These are phyloP conservation scores for Lentinula aciculospora DNA, from an alignment of 768 basidiomycete species.

Conservation along the genomic window DNA sequence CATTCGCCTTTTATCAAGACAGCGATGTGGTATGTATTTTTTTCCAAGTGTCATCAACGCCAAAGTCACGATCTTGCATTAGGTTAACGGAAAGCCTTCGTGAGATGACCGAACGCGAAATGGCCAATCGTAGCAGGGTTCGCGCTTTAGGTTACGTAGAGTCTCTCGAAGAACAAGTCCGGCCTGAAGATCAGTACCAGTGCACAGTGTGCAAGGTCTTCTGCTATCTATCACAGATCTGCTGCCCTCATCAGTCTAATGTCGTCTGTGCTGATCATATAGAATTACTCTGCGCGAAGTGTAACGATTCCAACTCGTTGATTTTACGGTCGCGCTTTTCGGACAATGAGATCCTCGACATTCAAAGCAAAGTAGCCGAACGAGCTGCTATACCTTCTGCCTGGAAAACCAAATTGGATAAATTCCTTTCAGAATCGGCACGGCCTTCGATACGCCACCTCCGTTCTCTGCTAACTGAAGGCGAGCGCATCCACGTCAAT, in stretches of 20 bases:
- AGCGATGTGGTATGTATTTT: slow-evolving; percentile 72
- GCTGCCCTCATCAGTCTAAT: slow-evolving; percentile 70
- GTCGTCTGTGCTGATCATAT: slow-evolving; percentile 87
- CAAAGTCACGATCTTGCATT: not conserved
- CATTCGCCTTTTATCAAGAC: slow-evolving; percentile 91
- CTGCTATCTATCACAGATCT: slow-evolving; percentile 92
- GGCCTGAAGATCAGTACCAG: slow-evolving; percentile 92
- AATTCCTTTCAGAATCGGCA: slow-evolving; percentile 59
- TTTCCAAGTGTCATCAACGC: not conserved
- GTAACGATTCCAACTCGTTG: slow-evolving; percentile 40
- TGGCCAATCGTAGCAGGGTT: slow-evolving; percentile 57
- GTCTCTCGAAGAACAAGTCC: slow-evolving; percentile 71
- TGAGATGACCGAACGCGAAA: slow-evolving; percentile 88
- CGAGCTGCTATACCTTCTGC: slow-evolving; percentile 65
- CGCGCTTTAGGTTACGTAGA: slow-evolving; percentile 61
- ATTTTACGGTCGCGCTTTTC: slow-evolving; percentile 76
- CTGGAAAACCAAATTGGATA: slow-evolving; percentile 74
- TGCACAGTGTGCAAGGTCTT: slow-evolving; percentile 91
- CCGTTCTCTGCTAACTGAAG: slow-evolving; percentile 80
- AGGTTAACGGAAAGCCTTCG: slow-evolving; percentile 82
- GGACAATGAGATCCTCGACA: slow-evolving; percentile 71
- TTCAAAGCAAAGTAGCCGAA: slow-evolving; percentile 57
- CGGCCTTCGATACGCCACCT: slow-evolving; percentile 74
- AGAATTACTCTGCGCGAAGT: slow-evolving; percentile 67
- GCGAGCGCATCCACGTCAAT: slow-evolving; percentile 65